Base-by-base conservation (phyloP, 768 basidiomycete species). In the Tulasnella sp. region DNA sequence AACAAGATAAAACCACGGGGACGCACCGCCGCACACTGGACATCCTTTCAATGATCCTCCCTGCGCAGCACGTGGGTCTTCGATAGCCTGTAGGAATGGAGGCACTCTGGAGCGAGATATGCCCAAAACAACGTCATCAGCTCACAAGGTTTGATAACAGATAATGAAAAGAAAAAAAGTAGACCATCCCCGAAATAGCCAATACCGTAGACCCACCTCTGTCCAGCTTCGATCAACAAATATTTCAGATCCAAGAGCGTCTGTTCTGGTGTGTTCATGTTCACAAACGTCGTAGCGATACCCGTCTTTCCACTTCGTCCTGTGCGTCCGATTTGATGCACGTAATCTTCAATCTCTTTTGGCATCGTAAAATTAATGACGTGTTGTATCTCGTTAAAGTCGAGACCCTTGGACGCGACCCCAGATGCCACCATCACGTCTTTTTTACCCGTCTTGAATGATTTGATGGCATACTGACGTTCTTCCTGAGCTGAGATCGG, bases 291-390 rank as follows among this genome's bases (percentile, higher is more conserved):
- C 29, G 95, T 99, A 28, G 95, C 93, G 50, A 99, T 96, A 45
- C 95, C 95, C 0, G 95, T 99, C 65, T 96, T 96, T 19, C 95
- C 95, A 58, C 86, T 90, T 58, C 95, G 80, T 45, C 95, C 95
- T 5, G 95, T 99, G 54, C 95, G 84, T 24, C 95, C 95, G 58
- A 98, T 98, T 66, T 99, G 93, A 70, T 99, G 95, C 44, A 98
- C 93, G 61, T 99, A 99, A 65, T 99, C 95, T 66, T 99, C 95
- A 56, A 99, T 99, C 69, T 99, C 95, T 66, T 98, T 99, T 0
- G 95, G 95, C 95, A 99, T 98, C 27, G 86, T 81, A 65, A 92
- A 99, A 56, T 96, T 98, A 66, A 99, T 96, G 62, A 98, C 92
- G 64, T 96, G 95, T 60, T 96, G 91, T 53, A 99, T 93, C 61